These are phyloP conservation scores for Fusarium piperis DNA, from an alignment of 2,329 filamentous ascomycete species.

Conservation along the genomic window DNA sequence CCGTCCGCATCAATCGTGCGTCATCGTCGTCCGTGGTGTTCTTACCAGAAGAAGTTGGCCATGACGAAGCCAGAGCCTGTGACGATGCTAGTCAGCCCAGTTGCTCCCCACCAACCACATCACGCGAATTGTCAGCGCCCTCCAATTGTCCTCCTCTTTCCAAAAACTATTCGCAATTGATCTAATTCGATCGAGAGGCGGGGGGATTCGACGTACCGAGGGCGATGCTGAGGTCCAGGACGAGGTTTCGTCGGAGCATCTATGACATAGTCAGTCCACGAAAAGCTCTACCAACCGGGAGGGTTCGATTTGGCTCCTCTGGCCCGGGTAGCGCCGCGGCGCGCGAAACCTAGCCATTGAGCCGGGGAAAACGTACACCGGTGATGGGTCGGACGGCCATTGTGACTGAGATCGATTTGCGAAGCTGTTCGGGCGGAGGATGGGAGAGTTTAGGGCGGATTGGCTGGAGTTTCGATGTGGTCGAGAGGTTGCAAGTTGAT, in stretches of 20 bases:
- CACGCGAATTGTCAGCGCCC: slow-evolving; percentile 38
- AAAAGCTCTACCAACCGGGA: slow-evolving; percentile 32
- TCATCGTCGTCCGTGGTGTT: background rate
- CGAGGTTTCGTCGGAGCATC: slow-evolving; percentile 70
- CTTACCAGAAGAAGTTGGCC: slow-evolving; percentile 68
- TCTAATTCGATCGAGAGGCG: slow-evolving; percentile 1
- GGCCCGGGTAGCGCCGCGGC: slow-evolving; percentile 14
- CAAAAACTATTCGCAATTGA: slow-evolving; percentile 2
- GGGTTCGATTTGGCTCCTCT: slow-evolving; percentile 23
- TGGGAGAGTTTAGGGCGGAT: slow-evolving; percentile 34
- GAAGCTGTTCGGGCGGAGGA: slow-evolving; percentile 35
- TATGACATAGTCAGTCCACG: slow-evolving; percentile 51
- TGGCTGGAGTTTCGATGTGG: slow-evolving; percentile 36
- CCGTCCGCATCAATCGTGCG: background rate
- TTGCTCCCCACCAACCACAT: slow-evolving; percentile 38
- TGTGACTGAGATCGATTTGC: slow-evolving; percentile 45
- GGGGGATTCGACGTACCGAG: slow-evolving; percentile 59
- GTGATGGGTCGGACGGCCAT: slow-evolving; percentile 69
- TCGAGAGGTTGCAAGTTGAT: slow-evolving; percentile 42
- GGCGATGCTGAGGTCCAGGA: slow-evolving; percentile 65
- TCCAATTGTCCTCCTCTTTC: slow-evolving; percentile 17
- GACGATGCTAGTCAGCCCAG: slow-evolving; percentile 46
- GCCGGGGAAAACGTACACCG: slow-evolving; percentile 60
- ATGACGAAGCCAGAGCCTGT: slow-evolving; percentile 64
- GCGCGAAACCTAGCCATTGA: slow-evolving; percentile 45